Conservation (phyloP, 2,329 filamentous ascomycete species). For the Monosporascus sp. region DNA sequence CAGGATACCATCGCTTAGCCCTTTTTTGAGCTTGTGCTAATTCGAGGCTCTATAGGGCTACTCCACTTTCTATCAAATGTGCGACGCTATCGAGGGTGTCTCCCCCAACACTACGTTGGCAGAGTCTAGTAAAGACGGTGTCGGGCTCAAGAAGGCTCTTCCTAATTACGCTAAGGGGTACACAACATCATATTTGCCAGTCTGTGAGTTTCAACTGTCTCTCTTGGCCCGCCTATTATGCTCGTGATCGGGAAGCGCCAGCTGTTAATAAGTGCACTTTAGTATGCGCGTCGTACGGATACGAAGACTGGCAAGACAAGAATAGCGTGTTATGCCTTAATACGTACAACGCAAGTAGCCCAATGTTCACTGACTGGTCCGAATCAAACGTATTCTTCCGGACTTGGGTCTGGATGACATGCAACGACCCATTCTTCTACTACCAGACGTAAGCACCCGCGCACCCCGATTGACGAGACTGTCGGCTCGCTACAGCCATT, state of each 20-base stretch:
- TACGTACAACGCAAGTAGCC: constrained; percentile 43
- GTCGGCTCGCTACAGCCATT: too few species aligned
- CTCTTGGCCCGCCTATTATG: neutral
- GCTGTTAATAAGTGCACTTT: neutral
- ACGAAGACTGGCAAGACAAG: constrained; percentile 35
- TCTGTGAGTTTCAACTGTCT: constrained; percentile 32
- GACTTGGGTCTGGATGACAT: constrained; percentile 57
- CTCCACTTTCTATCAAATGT: constrained; percentile 30
- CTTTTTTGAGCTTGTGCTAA: neutral
- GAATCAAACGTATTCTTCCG: constrained; percentile 41
- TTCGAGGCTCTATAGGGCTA: constrained; percentile 18
- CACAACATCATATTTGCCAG: constrained; percentile 39
- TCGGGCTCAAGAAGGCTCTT: constrained; percentile 50
- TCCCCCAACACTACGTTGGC: constrained; percentile 18
- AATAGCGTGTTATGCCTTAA: constrained; percentile 46
- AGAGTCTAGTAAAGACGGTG: constrained; percentile 32
- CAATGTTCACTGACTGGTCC: constrained; percentile 44
- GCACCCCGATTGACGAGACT: neutral
- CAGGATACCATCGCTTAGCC: too few species aligned
- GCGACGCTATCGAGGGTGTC: constrained; percentile 29
- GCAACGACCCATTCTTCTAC: constrained; percentile 58
- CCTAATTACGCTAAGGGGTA: constrained; percentile 51
- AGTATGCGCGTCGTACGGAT: constrained; percentile 40
- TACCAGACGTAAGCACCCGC: constrained; percentile 42
- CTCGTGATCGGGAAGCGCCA: neutral